Evolutionary conservation across 176 grass and related monocot genomes (phyloP), one percentile per base, ranked within the genome.

Genomic region (Urochloa ruziziensis): DNA sequence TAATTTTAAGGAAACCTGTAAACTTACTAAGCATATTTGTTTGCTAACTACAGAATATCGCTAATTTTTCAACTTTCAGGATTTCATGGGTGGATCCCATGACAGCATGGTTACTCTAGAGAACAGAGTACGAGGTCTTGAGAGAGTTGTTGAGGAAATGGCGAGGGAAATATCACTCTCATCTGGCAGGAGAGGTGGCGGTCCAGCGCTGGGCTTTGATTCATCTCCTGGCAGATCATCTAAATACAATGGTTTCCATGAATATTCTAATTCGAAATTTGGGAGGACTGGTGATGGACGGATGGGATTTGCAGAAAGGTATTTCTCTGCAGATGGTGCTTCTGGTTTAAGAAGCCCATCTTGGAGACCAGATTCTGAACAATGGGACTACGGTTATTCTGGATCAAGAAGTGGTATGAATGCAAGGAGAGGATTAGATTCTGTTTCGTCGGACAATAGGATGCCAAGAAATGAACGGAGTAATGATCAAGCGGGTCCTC

Each of bases 1-100:
- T 27, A 37, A 25, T 77, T 78, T 39, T 61, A 16, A 82, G 42
- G 35, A 65, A 9, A 59, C 57, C 29, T 73, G 18, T 59, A 48
- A 42, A 52, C 27, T 86, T 62, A n/a, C 15, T 52, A 52, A 10
- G 73, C 23, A 76, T 82, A 29, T 82, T 13, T 73, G 17, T 81
- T 9, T 6, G 10, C 32, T 79, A 83, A 70, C 52, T 62, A 83
- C 32, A 2, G 44, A 79, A 60, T 68, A n/a, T 74, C 8, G 16
- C 35, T 67, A 47, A 5, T 46, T 59, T 81, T 76, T 62, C 63
- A 33, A 87, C 80, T 85, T 90, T 82, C 78, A 99, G 96, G 93
- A 96, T 82, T 99, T 99, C 68, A 99, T 99, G 91, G 96, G 96
- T 40, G 96, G 96, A 39, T 99, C 93, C 44, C 96, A 89, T 89